Evolutionary conservation across 805 yeast species (phyloP).

Genomic region (Ogataea ganodermae): DNA sequence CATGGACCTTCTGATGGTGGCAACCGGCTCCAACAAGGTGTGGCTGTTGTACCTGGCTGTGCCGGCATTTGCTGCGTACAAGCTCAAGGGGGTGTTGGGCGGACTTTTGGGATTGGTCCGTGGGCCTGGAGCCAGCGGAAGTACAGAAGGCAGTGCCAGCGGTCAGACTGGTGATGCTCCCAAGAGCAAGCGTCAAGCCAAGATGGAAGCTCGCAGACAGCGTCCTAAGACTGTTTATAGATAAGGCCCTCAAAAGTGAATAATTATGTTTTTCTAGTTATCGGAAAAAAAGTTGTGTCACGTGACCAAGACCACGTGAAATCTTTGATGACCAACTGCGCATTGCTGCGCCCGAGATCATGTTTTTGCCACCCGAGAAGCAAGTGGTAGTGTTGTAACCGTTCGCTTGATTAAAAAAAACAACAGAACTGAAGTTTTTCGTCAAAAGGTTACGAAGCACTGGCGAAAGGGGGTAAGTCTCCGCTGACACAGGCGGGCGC

Average conservation of each 20-base stretch:
- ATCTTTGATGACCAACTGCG: no score
- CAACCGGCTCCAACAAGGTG: slow-evolving; percentile 57
- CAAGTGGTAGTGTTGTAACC: neutral
- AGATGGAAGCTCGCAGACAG: slow-evolving; percentile 8
- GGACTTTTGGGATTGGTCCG: slow-evolving; percentile 26
- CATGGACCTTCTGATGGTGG: slow-evolving; percentile 52
- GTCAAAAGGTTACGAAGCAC: slow-evolving; percentile 3
- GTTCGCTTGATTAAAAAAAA: neutral
- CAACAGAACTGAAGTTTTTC: neutral
- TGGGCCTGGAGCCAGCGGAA: slow-evolving; percentile 18
- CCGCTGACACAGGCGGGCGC: neutral
- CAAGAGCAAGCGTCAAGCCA: slow-evolving; percentile 8
- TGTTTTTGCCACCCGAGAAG: neutral
- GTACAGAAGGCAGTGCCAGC: neutral
- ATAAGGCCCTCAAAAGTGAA: neutral
- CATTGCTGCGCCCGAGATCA: neutral
- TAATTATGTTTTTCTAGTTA: no score
- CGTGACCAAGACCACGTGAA: slow-evolving; percentile 1
- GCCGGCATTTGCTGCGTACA: slow-evolving; percentile 55
- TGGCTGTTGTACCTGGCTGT: slow-evolving; percentile 58
- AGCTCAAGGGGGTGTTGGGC: slow-evolving; percentile 42
- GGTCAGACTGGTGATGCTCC: neutral
- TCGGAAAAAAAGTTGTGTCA: slow-evolving; percentile 1
- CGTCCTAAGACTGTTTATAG: slow-evolving; percentile 22
- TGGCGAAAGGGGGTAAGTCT: slow-evolving; percentile 3